Evolutionary conservation across 2,329 filamentous ascomycete genomes (phyloP), one percentile per base, ranked within the genome.

Genomic region (Leptographium wingfieldii): DNA sequence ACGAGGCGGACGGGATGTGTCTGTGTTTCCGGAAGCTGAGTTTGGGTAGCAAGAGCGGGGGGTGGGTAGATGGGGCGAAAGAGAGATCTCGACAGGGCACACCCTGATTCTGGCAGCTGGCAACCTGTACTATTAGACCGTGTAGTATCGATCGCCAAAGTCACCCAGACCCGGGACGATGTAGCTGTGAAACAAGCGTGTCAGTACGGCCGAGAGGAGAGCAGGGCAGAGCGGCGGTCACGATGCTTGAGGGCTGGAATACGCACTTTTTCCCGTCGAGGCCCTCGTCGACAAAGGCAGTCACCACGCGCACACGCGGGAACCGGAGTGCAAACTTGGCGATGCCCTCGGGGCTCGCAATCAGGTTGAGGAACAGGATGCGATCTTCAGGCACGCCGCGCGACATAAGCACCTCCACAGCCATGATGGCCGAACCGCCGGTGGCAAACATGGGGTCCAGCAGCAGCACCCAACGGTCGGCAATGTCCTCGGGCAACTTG

Each of bases 371-470:
- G 76, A 99, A 99, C 48, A 97, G 78, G 63, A 99, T 99, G 61
- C 89, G 87, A 66, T 97, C 90, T 74, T 97, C 94, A 0, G 92
- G 91, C 5, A 99, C 94, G 38, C 94, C 94, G 65, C 89, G 86
- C 48, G 85, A 85, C 71, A 89, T 95, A 66, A 99, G 79, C 3
- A 96, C 90, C 65, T 97, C 90, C 22, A 97, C 92, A 35, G 94
- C 94, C 89, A 99, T 95, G 60, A 91, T 94, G 58, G 94, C 94
- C 61, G 92, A 96, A 55, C 94, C 94, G 66, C 92, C 91, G 66
- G 94, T 99, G 61, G 94, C 94, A 74, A 99, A 92, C 94, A 99
- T 99, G n/a, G 94, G 94, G 71, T 99, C 94, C 54, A 99, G 76
- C 53, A 99, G 78, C 62, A 99, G 77, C 43, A 96, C 92, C 92